These are phyloP conservation scores for Nannochloropsis granulata DNA, from an alignment of 108 stramenopile genomes.

Conservation along the genomic window DNA sequence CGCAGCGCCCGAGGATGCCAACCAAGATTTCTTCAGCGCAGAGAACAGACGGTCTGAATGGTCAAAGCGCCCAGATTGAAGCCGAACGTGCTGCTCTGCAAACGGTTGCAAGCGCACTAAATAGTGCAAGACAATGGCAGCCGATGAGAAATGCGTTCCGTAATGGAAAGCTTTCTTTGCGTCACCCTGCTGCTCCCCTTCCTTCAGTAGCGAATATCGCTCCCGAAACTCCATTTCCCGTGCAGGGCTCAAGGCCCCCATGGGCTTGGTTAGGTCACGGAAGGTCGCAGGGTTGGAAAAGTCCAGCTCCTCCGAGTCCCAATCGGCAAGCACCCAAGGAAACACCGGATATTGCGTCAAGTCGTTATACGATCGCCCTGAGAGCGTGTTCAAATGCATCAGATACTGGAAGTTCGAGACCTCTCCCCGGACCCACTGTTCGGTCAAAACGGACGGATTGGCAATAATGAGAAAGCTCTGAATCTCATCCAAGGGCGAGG, in stretches of 20 bases:
- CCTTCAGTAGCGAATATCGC: background rate
- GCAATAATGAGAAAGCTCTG: background rate
- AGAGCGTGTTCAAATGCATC: conserved; percentile 26
- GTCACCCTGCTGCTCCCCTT: background rate
- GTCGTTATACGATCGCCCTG: conserved; percentile 32
- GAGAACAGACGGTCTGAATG: conserved; percentile 6
- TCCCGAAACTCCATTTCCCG: background rate
- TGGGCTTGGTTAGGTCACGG: conserved; percentile 25
- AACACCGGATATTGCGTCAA: conserved; percentile 41
- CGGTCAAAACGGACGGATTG: background rate
- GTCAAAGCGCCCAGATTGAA: conserved; percentile 7
- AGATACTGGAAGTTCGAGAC: conserved; percentile 32
- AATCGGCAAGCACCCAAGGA: conserved; percentile 27
- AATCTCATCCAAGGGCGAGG: background rate
- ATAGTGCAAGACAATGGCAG: conserved; percentile 11
- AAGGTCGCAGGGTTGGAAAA: conserved; percentile 3
- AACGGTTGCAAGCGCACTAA: conserved; percentile 10
- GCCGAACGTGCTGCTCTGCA: conserved; percentile 2
- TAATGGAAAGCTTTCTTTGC: conserved; percentile 4
- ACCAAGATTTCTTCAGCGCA: background rate
- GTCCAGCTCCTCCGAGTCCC: conserved; percentile 1
- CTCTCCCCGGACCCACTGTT: background rate
- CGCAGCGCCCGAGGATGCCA: background rate
- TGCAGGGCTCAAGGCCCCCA: conserved; percentile 14
- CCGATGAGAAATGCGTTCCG: conserved; percentile 4